These are phyloP conservation scores for Malus sieversii DNA, from an alignment of 306 rosid species.

Conservation along the genomic window DNA sequence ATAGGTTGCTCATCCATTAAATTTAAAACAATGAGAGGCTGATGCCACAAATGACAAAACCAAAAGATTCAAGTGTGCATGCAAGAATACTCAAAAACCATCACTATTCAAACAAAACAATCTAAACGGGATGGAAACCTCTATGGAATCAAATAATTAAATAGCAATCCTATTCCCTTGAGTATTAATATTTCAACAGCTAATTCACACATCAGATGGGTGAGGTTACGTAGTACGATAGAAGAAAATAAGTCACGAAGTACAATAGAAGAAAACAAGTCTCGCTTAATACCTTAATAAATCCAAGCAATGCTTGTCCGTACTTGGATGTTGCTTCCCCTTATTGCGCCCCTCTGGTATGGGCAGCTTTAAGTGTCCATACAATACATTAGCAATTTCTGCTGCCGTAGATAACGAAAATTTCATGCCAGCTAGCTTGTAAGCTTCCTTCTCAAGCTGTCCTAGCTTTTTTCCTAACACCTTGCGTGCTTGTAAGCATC, in stretches of 20 bases:
- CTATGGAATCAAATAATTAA: not conserved
- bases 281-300: slow-evolving; percentile 50
- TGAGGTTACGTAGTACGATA: slow-evolving; percentile 12
- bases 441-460: slow-evolving; percentile 87
- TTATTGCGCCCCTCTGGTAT: slow-evolving; percentile 65
- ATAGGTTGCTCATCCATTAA: slow-evolving; percentile 86
- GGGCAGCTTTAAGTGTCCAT: slow-evolving; percentile 71
- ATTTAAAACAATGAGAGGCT: slow-evolving; percentile 18
- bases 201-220: not conserved
- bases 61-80: not conserved
- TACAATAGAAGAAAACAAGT: slow-evolving; percentile 2
- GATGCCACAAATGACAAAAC: not conserved
- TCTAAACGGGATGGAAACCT: not conserved
- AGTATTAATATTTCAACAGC: slow-evolving; percentile 1
- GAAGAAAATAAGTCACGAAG: not conserved
- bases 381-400: slow-evolving; percentile 78
- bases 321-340: slow-evolving; percentile 89
- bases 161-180: not conserved
- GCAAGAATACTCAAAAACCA: not conserved
- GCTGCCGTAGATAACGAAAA: slow-evolving; percentile 80
- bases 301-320: slow-evolving; percentile 87
- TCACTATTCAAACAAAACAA: not conserved
- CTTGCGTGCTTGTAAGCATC: slow-evolving; percentile 80
- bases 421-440: slow-evolving; percentile 65
- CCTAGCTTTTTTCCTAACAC: slow-evolving; percentile 64